Conservation (phyloP, 352 stramenopile species). For the Globisporangium takayamanum region DNA sequence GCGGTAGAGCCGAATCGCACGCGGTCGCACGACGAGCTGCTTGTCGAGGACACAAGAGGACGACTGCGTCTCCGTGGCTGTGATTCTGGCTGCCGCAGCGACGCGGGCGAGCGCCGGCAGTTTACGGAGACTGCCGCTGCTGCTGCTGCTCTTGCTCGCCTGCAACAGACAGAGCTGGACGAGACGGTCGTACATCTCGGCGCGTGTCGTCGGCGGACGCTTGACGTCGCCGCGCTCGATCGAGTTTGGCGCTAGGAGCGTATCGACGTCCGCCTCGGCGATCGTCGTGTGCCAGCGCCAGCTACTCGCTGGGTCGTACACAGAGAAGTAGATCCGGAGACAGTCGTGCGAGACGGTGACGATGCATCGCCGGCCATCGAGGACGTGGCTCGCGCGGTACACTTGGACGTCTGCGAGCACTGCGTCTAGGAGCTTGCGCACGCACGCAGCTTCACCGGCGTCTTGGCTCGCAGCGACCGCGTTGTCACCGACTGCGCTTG, state of each 20-base stretch:
- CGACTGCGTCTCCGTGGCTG: background rate
- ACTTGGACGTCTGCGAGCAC: slow-evolving; percentile 58
- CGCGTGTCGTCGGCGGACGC: slow-evolving; percentile 29
- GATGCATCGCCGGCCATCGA: slow-evolving; percentile 43
- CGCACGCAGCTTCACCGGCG: slow-evolving; percentile 16
- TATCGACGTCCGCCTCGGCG: slow-evolving; percentile 47
- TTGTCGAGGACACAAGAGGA: background rate
- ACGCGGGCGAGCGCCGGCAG: too few relatives aligned
- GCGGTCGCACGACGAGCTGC: slow-evolving; percentile 43
- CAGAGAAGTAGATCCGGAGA: slow-evolving; percentile 53
- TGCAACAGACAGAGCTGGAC: slow-evolving; percentile 51
- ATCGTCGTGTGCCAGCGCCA: slow-evolving; percentile 49
- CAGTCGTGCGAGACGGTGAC: slow-evolving; percentile 73
- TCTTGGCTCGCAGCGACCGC: slow-evolving; percentile 11
- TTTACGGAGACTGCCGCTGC: background rate
- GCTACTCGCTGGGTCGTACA: slow-evolving; percentile 50
- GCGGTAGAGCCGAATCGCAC: slow-evolving; percentile 44
- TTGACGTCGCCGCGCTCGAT: slow-evolving; percentile 37
- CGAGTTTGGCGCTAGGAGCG: slow-evolving; percentile 56
- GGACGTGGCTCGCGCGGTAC: slow-evolving; percentile 40
- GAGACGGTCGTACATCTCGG: slow-evolving; percentile 62
- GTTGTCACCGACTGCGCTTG: background rate
- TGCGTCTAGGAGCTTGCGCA: slow-evolving; percentile 51
- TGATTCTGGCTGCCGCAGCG: background rate
- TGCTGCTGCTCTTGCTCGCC: background rate